phyloP scores from a whole-genome alignment of 176 grass and related monocot species.

The Oryza australiensis region DNA sequence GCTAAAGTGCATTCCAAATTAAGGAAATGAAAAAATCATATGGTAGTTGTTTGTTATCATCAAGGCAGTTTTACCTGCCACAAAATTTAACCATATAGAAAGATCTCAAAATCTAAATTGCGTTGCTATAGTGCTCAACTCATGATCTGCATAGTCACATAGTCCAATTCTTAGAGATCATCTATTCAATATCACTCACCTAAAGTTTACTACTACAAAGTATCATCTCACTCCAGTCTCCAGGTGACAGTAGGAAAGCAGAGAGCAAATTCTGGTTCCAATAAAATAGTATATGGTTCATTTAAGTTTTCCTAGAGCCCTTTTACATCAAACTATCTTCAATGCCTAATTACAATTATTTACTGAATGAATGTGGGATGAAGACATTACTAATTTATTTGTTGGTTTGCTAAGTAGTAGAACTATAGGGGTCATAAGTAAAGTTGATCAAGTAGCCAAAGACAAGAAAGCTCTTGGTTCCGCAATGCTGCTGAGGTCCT shows the following conservation, averaged over 20 bases:
- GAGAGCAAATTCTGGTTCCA: not conserved
- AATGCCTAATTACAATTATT: conserved; percentile 1
- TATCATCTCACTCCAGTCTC: not conserved
- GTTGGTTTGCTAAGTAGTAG: conserved; percentile 60
- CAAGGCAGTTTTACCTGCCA: not conserved
- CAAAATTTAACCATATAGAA: conserved; percentile 3
- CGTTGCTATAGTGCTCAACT: not conserved
- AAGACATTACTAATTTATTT: conserved; percentile 28
- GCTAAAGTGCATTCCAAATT: not conserved
- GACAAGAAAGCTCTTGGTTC: conserved; percentile 70
- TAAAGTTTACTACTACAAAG: not conserved
- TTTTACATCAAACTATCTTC: too few relatives aligned
- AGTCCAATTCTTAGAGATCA: not conserved
- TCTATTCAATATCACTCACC: not conserved
- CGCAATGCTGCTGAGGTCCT: conserved; percentile 68
- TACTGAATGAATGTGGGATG: not conserved
- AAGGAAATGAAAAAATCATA: not conserved
- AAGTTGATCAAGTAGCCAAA: conserved; percentile 70
- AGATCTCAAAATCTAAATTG: not conserved
- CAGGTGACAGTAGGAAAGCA: not conserved
- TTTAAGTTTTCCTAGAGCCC: too few relatives aligned
- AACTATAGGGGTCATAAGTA: conserved; percentile 79
- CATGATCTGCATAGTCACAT: not conserved
- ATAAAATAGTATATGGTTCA: too few relatives aligned
- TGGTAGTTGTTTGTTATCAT: not conserved